These are phyloP conservation scores for Aspergillus steynii DNA, from an alignment of 495 filamentous ascomycete species.

Conservation along the genomic window DNA sequence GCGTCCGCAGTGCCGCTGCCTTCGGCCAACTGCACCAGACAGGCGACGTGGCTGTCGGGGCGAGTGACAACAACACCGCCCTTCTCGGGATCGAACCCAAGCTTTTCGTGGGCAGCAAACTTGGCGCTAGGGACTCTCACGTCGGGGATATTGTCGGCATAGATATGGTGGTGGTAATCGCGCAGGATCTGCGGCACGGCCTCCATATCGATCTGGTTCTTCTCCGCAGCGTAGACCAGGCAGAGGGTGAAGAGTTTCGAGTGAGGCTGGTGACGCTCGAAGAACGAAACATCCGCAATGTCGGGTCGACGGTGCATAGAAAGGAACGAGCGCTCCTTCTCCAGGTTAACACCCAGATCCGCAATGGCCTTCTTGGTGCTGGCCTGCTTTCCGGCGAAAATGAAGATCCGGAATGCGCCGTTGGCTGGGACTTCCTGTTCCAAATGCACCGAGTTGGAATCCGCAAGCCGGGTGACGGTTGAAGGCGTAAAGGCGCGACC, in stretches of 20 bases:
- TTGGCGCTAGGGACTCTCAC: constrained; percentile 63
- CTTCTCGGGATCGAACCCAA: constrained; percentile 71
- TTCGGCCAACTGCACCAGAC: constrained; percentile 69
- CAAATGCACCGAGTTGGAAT: constrained; percentile 82
- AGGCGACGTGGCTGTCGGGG: constrained; percentile 84
- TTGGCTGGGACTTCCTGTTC: constrained; percentile 88
- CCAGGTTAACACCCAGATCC: constrained; percentile 66
- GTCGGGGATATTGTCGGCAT: constrained; percentile 83
- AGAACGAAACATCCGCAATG: constrained; percentile 65
- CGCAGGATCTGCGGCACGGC: constrained; percentile 66
- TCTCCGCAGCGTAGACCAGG: constrained; percentile 66
- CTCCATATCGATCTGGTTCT: constrained; percentile 64
- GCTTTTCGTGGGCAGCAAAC: constrained; percentile 81
- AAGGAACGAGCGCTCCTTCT: constrained; percentile 69
- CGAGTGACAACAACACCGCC: constrained; percentile 80
- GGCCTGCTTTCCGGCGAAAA: constrained; percentile 73
- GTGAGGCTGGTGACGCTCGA: constrained; percentile 82
- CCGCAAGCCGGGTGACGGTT: constrained; percentile 78
- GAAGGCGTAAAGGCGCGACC: constrained; percentile 74
- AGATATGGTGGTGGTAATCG: constrained; percentile 79
- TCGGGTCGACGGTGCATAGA: constrained; percentile 62
- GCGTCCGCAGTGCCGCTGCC: constrained; percentile 78
- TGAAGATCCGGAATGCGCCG: constrained; percentile 81
- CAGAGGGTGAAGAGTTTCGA: constrained; percentile 76
- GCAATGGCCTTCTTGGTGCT: constrained; percentile 60